Percentiles rank a stretch among this genome's conserved stretches.
These are phyloP conservation scores for Microstegium vimineum DNA, from an alignment of 176 grass and related monocot species.

Conservation along the genomic window DNA sequence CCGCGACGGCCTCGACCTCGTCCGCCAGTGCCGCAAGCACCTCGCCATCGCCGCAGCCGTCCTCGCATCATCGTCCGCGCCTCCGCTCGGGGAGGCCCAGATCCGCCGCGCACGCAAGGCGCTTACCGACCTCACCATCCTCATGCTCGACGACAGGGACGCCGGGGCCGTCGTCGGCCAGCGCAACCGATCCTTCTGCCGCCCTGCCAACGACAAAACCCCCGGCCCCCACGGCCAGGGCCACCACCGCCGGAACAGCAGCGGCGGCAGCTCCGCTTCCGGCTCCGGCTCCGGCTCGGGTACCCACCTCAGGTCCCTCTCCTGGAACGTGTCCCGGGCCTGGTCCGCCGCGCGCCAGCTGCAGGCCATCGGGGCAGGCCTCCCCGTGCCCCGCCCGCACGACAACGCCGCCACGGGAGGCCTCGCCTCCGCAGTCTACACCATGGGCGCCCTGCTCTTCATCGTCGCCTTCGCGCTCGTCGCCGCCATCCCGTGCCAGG, in stretches of 20 bases:
- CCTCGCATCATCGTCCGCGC: not conserved
- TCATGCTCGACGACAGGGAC: constrained; percentile 57
- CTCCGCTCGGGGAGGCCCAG: constrained; percentile 21
- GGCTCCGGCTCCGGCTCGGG: constrained; percentile 31
- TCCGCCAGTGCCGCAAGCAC: constrained; percentile 70
- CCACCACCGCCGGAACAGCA: constrained; percentile 51
- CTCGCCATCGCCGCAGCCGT: constrained; percentile 53
- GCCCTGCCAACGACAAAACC: too few species aligned
- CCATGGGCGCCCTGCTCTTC: constrained; percentile 81
- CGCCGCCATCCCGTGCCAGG: constrained; percentile 82
- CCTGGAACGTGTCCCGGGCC: constrained; percentile 85
- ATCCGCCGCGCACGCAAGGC: constrained; percentile 72
- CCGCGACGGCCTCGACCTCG: constrained; percentile 64
- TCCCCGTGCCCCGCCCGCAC: constrained; percentile 68
- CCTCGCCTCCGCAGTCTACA: constrained; percentile 65
- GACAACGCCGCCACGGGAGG: constrained; percentile 63
- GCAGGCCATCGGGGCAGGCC: constrained; percentile 67
- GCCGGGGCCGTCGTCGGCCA: constrained; percentile 60
- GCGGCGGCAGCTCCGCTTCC: constrained; percentile 59
- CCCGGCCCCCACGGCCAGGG: constrained; percentile 22
- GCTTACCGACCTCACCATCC: constrained; percentile 55
- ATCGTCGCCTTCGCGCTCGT: constrained; percentile 76
- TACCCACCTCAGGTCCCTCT: constrained; percentile 64
- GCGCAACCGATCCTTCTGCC: constrained; percentile 87
- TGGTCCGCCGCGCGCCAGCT: constrained; percentile 91